Evolutionary conservation across 2,329 filamentous ascomycete species (phyloP).

Genomic region (Rhynchosporium graminicola): DNA sequence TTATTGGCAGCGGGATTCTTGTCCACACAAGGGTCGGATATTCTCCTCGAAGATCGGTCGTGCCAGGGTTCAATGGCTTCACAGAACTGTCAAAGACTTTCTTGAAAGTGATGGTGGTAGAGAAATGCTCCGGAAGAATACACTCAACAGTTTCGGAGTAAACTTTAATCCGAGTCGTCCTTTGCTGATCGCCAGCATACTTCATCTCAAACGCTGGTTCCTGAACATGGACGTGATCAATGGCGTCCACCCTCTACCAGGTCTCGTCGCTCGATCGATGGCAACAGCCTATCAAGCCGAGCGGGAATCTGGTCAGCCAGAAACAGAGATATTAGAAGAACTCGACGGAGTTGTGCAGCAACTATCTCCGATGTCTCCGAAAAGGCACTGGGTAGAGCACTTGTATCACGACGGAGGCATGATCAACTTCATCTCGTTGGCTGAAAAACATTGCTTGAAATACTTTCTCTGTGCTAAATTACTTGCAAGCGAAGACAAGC

Average conservation of each 20-base stretch:
- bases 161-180: neutral
- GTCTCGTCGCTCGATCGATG: neutral
- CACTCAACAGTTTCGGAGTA: neutral
- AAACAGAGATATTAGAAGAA: neutral
- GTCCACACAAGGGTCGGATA: neutral
- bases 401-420: neutral
- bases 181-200: neutral
- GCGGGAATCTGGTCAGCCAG: neutral
- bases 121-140: neutral
- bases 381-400: neutral
- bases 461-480: neutral
- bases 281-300: neutral
- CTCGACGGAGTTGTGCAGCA: neutral
- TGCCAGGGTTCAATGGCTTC: slow-evolving; percentile 22
- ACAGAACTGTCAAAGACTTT: slow-evolving; percentile 25
- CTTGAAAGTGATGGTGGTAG: neutral
- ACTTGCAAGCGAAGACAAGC: neutral
- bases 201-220: neutral
- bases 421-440: neutral
- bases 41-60: neutral
- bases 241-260: neutral
- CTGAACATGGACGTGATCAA: neutral
- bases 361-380: neutral
- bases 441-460: neutral
- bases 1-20: neutral